Conservation (phyloP, 805 yeast genomes). For the Candida xyloterini region DNA sequence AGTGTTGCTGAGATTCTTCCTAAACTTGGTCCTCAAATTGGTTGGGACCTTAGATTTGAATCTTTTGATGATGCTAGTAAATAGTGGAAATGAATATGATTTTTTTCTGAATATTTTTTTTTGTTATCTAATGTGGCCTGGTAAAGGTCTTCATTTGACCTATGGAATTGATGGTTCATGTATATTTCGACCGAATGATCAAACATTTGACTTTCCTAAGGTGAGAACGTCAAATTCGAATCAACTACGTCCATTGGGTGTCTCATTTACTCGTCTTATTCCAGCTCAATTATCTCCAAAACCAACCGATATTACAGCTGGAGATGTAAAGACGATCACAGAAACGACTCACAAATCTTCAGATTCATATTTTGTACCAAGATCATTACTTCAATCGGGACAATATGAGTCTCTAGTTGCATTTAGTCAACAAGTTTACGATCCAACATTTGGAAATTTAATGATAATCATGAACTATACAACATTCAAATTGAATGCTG, state of each 20-base stretch:
- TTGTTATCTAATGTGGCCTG: conserved; percentile 37
- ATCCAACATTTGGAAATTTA: conserved; percentile 35
- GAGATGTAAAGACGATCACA: neutral
- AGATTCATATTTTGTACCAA: conserved; percentile 27
- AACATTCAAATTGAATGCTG: neutral
- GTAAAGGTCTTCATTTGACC: conserved; percentile 36
- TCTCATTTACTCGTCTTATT: conserved; percentile 9
- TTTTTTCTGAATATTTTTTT: neutral
- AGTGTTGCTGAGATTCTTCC: conserved; percentile 96
- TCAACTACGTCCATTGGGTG: conserved; percentile 17
- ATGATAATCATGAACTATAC: conserved; percentile 15
- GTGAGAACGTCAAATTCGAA: neutral
- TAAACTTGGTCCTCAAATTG: conserved; percentile 81
- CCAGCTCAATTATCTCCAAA: conserved; percentile 6
- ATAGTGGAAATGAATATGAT: neutral
- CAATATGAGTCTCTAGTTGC: conserved; percentile 30
- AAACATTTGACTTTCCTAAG: conserved; percentile 14
- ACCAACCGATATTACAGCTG: neutral
- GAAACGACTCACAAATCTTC: neutral
- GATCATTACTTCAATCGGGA: conserved; percentile 22
- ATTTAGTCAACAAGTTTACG: conserved; percentile 30
- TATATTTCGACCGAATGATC: conserved; percentile 11
- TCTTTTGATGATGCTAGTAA: conserved; percentile 30
- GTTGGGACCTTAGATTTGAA: conserved; percentile 94
- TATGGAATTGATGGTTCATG: conserved; percentile 43